Percentiles rank a stretch among this genome's conserved stretches.
Evolutionary conservation across 306 rosid genomes (phyloP).

Genomic region (Phaseolus lunatus): DNA sequence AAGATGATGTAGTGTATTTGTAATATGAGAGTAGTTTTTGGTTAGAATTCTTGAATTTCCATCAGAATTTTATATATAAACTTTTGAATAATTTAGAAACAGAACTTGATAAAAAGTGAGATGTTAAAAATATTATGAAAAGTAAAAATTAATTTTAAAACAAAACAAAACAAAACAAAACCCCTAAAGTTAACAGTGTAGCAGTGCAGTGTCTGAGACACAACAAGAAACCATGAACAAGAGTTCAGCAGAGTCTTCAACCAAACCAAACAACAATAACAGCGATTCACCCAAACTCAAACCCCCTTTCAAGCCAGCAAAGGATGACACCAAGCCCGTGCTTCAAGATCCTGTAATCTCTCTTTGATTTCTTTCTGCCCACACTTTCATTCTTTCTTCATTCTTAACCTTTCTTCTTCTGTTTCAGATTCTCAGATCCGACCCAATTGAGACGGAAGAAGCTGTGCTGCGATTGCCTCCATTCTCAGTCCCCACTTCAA

Average conservation of each 20-base stretch:
- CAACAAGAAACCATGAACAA: constrained; percentile 54
- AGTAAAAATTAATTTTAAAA: no score
- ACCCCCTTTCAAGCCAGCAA: constrained; percentile 77
- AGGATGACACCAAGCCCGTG: constrained; percentile 84
- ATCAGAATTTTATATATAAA: no score
- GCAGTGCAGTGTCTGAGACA: neutral
- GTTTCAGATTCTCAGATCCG: constrained; percentile 80
- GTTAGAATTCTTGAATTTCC: no score
- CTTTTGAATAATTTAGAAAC: no score
- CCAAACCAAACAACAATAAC: constrained; percentile 42
- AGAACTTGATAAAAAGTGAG: no score
- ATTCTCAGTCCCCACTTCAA: constrained; percentile 49
- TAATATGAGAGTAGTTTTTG: no score
- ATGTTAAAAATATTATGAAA: no score
- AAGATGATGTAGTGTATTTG: no score
- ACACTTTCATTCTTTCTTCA: neutral
- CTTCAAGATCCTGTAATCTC: constrained; percentile 84
- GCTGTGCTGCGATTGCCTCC: constrained; percentile 82
- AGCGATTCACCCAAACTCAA: constrained; percentile 47
- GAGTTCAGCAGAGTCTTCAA: constrained; percentile 52
- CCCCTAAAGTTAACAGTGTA: neutral
- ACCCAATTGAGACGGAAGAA: constrained; percentile 90
- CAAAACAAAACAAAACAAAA: neutral
- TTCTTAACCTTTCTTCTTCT: neutral
- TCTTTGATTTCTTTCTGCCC: neutral